Evolutionary conservation across 2,329 filamentous ascomycete species (phyloP).

Genomic region (Alternaria arborescens): DNA sequence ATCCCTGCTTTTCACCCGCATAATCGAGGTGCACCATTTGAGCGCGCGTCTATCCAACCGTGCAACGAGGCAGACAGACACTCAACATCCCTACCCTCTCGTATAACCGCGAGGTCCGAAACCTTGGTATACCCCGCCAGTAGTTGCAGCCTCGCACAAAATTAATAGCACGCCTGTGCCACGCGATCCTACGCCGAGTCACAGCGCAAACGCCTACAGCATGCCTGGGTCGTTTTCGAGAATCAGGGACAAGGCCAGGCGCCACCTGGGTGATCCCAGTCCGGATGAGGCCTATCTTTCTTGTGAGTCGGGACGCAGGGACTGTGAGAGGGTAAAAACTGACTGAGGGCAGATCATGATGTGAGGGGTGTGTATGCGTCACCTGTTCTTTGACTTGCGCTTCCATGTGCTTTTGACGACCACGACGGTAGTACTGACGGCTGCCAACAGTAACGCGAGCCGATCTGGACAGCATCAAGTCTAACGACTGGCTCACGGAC

Average conservation of each 20-base stretch:
- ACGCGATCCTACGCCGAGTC: not conserved
- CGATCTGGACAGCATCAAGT: conserved; percentile 85
- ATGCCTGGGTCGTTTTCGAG: conserved; percentile 35
- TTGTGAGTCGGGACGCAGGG: conserved; percentile 61
- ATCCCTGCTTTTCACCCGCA: conserved; percentile 22
- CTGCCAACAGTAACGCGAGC: conserved; percentile 76
- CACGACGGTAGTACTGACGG: conserved; percentile 25
- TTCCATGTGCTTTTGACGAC: conserved; percentile 1
- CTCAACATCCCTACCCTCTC: conserved; percentile 3
- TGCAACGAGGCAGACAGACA: conserved; percentile 26
- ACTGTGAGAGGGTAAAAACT: not conserved
- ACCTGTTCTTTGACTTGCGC: conserved; percentile 21
- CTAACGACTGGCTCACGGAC: conserved; percentile 91
- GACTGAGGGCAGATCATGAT: conserved; percentile 65
- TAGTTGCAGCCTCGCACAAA: conserved; percentile 6
- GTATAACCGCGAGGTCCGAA: conserved; percentile 5
- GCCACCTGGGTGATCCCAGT: conserved; percentile 42
- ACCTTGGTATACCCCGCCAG: not conserved
- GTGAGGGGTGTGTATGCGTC: conserved; percentile 64
- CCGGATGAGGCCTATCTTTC: conserved; percentile 75
- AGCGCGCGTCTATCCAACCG: conserved; percentile 16
- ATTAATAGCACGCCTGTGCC: conserved; percentile 5
- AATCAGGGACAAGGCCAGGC: conserved; percentile 36
- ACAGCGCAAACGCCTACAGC: conserved; percentile 11
- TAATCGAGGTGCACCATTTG: conserved; percentile 15